These are phyloP conservation scores for Komagataella populi DNA, from an alignment of 805 yeast species.

Conservation along the genomic window DNA sequence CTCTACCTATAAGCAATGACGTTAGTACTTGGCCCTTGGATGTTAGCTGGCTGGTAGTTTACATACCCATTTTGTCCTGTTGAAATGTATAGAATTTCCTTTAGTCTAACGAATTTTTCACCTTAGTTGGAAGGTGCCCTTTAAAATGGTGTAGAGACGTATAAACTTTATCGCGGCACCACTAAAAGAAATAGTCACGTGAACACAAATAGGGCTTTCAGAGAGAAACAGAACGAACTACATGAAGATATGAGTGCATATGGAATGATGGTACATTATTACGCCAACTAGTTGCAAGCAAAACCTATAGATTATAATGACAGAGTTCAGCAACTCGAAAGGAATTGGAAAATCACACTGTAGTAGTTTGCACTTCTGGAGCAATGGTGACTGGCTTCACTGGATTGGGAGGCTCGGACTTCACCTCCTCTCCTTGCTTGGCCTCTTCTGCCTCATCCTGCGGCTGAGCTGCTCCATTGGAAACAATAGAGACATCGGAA, in stretches of 20 bases:
- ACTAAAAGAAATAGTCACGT: not conserved
- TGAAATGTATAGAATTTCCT: not conserved
- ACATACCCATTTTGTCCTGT: not conserved
- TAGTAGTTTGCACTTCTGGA: not conserved
- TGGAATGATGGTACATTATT: not conserved
- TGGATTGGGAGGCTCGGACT: slow-evolving; percentile 2
- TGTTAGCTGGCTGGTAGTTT: not conserved
- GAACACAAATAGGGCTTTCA: not conserved
- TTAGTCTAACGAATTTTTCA: not conserved
- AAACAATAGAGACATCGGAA: not conserved
- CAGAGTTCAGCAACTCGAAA: not conserved
- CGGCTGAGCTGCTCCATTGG: not conserved
- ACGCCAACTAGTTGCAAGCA: not conserved
- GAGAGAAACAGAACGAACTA: not conserved
- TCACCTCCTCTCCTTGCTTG: slow-evolving; percentile 5
- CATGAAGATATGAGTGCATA: not conserved
- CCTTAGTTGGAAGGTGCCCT: not conserved
- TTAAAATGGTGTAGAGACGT: not conserved
- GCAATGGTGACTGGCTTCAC: not conserved
- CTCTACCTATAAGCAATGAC: slow-evolving; percentile 61
- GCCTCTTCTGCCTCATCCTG: slow-evolving; percentile 1
- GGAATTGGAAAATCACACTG: not conserved
- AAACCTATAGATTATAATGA: not conserved
- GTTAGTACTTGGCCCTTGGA: not conserved
- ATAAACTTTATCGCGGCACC: not conserved